Base-by-base conservation (phyloP, 2,329 filamentous ascomycete species). In the Pyrenochaeta sp. region DNA sequence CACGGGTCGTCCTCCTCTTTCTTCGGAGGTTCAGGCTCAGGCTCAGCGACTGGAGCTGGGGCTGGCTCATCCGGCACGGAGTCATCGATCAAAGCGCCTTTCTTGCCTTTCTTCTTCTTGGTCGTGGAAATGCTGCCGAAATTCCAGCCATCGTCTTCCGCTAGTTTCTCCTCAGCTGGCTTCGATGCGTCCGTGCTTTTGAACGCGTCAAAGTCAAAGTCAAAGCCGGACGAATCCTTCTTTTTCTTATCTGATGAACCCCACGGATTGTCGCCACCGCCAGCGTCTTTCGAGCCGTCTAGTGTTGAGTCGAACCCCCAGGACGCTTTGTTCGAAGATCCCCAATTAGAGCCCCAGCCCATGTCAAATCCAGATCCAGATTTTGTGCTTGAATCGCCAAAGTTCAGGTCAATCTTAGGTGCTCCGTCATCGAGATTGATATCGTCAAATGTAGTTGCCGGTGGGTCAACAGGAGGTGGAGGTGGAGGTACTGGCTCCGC, bases 321-420 rank as follows among this genome's bases (percentile, higher is more conserved):
- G 7, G 55, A 49, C 18, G 54, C 36, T 24, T 50, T 53, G 37
- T 55, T 58, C 6, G 53, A 51, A 10, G 44, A 44, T 28, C 63
- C 62, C 64, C 65, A 69, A 14, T 58, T 54, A 28, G 58, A 53
- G 29, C 53, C 43, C 61, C 62, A 67, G 23, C 43, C 18, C 62
- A 36, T 21, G 58, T 36, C 34, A 36, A 68, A 56, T 24, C 58
- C 49, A 30, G 63, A 60, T 43, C 48, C 50, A 50, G 62, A 56
- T 56, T 66, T 63, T 11, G 48, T 47, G 14, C 51, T 54, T 15
- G 60, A 52, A 34, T 65, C 63, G 31, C 72, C 73, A 50, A 78
- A 75, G 48, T 72, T 72, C 48, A 79, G 65, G 46, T 78, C 74
- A 53, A 78, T 71, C 61, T 77, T 76, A 15, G 76, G 76, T 37